These are phyloP conservation scores for Fusarium austroafricanum DNA, from an alignment of 2,329 filamentous ascomycete genomes.

Conservation along the genomic window DNA sequence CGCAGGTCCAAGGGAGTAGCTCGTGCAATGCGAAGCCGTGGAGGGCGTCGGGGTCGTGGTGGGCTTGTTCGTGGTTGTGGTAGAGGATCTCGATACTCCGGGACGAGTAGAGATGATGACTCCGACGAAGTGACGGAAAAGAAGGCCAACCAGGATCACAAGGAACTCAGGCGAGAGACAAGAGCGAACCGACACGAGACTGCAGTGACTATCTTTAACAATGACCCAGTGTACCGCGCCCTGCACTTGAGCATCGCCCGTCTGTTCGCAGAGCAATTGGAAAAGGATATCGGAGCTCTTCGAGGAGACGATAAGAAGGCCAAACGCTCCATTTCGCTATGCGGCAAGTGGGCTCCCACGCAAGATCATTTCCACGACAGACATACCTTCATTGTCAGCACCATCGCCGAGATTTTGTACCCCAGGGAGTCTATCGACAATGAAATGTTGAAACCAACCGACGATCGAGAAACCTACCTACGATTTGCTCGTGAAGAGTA, in stretches of 20 bases:
- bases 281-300: slow-evolving; percentile 58
- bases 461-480: slow-evolving; percentile 63
- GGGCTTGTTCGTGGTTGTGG: neutral
- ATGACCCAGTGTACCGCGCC: slow-evolving; percentile 60
- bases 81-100: neutral
- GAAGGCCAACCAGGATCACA: slow-evolving; percentile 9
- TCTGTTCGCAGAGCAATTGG: slow-evolving; percentile 67
- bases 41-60: neutral
- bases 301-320: slow-evolving; percentile 53
- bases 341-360: slow-evolving; percentile 70
- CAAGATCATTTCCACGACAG: slow-evolving; percentile 67
- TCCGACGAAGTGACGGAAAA: neutral
- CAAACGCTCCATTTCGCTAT: slow-evolving; percentile 62
- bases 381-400: slow-evolving; percentile 66
- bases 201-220: slow-evolving; percentile 55
- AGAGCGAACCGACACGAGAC: slow-evolving; percentile 55
- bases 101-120: neutral
- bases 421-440: slow-evolving; percentile 50
- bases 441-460: slow-evolving; percentile 46
- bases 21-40: neutral
- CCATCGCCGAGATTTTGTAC: slow-evolving; percentile 67
- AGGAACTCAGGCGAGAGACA: slow-evolving; percentile 46
- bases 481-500: slow-evolving; percentile 65
- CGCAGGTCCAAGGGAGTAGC: neutral
- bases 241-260: slow-evolving; percentile 65